Percentiles rank a stretch among this genome's conserved stretches.
Conservation (phyloP, 345 rosid species). For the Psidium friedrichsthalianum region DNA sequence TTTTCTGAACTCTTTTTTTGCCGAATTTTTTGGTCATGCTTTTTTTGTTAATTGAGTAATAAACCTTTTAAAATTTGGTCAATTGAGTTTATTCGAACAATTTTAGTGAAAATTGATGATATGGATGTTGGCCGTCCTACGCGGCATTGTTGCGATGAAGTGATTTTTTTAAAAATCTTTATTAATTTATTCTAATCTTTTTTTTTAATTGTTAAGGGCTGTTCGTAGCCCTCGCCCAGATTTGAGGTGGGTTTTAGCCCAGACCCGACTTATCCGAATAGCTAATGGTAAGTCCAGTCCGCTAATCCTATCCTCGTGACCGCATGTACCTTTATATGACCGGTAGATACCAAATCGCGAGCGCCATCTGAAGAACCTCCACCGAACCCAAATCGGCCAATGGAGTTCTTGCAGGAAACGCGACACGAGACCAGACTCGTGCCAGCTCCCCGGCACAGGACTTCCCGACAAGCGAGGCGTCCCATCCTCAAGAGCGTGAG, state of each 20-base stretch:
- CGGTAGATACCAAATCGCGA: neutral
- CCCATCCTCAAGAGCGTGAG: neutral
- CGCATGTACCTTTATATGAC: neutral
- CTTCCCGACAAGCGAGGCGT: neutral
- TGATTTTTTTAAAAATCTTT: too few species aligned
- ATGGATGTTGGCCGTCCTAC: too few species aligned
- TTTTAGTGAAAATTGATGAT: neutral
- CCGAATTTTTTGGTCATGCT: too few species aligned
- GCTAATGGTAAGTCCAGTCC: neutral
- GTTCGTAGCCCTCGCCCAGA: too few species aligned
- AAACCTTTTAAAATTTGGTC: too few species aligned
- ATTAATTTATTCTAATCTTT: too few species aligned
- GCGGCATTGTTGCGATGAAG: too few species aligned
- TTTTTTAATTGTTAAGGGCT: too few species aligned
- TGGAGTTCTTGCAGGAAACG: neutral
- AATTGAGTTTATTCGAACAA: fast-evolving
- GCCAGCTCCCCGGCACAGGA: neutral
- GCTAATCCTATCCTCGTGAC: neutral
- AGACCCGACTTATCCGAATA: neutral
- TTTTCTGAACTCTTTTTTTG: fast-evolving
- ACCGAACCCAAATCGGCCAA: neutral
- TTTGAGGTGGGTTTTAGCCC: too few species aligned
- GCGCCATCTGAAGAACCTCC: neutral
- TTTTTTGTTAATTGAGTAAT: too few species aligned
- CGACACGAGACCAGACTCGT: neutral